A percentile compares a stretch with the other conserved stretches of the same genome.
phyloP scores from a whole-genome alignment of 768 basidiomycete genomes.

The Saitozyma podzolica region DNA sequence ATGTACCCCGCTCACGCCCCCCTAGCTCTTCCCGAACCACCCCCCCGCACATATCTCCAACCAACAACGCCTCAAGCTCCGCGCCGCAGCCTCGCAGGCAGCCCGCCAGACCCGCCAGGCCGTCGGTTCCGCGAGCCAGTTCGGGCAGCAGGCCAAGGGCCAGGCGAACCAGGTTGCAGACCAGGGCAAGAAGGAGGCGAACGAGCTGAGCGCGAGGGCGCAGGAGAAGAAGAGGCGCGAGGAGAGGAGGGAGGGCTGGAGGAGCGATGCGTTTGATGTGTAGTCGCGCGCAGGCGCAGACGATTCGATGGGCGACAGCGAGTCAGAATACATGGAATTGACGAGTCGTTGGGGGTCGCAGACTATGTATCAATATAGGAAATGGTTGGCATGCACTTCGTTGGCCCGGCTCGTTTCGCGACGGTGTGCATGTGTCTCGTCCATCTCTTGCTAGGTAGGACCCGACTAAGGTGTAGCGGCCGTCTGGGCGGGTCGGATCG shows the following conservation, averaged over 20 bases:
- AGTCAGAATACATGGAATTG: too few relatives aligned
- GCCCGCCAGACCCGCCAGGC: conserved; percentile 31
- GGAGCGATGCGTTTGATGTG: conserved; percentile 48
- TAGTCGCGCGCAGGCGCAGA: conserved; percentile 8
- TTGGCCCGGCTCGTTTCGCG: too few relatives aligned
- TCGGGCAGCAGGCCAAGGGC: conserved; percentile 23
- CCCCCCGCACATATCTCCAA: conserved; percentile 45
- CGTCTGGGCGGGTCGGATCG: too few relatives aligned
- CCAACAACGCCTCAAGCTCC: conserved; percentile 44
- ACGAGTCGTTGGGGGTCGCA: too few relatives aligned
- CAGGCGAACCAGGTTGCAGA: conserved; percentile 42
- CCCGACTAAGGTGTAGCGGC: too few relatives aligned
- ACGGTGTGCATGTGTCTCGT: too few relatives aligned
- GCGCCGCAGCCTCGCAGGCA: conserved; percentile 40
- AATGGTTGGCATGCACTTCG: too few relatives aligned
- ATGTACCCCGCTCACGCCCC: neutral
- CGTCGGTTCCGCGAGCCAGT: conserved; percentile 40
- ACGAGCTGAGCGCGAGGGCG: conserved; percentile 36
- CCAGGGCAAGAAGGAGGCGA: conserved; percentile 45
- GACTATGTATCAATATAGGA: too few relatives aligned
- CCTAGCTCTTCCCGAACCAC: conserved; percentile 50
- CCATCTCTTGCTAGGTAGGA: too few relatives aligned
- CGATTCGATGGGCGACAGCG: too few relatives aligned
- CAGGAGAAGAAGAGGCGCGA: conserved; percentile 46
- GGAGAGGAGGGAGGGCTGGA: conserved; percentile 47